Evolutionary conservation across 179 eudicot species (phyloP), one percentile per base, ranked within the genome.

Genomic region (Vitellaria paradoxa): DNA sequence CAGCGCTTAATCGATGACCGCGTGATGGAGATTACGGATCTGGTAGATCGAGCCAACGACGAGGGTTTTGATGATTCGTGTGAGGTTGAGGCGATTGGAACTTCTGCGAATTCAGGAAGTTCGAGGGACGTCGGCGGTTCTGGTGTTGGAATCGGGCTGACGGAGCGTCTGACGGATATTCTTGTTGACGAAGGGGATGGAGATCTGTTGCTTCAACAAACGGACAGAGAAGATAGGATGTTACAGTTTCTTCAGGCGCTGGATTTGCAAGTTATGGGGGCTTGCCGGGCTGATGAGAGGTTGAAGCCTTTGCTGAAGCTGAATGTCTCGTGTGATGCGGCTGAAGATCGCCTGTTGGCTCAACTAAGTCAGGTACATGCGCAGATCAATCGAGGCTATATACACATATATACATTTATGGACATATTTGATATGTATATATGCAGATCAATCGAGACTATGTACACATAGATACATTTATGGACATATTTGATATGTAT

Each of bases 241-340:
- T 6, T 91, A 70, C 89, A 82, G 84, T 94, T 91, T 91, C 79
- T 94, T 12, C 84, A 74, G 80, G 96, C 96, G 13, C 68, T 91
- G 62, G 96, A 94, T 87, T 75, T 87, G 87, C 97, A 94, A 71
- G 91, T 89, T 6, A 83, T 91, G 85, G 98, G 98, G 23, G 98
- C 98, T 42, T 94, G 98, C 66, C 89, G 98, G 8, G 86, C 83
- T 0, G 98, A 91, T 74, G 97, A 94, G 85, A 84, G 97, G 74
- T 74, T 94, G 62, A 94, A 94, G 86, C 97, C 98, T 37, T 71
- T 94, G 89, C 80, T 94, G 37, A 91, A 89, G 91, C 82, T 83
- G 2, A 88, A 91, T 71, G 85, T 82, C 20, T 83, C 94, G 0
- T 45, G 77, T 18, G 94, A 88, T 46, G 89, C 81, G 0, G 88